Conservation (phyloP, 176 grass and related monocot species). For the Carex myosuroides region DNA sequence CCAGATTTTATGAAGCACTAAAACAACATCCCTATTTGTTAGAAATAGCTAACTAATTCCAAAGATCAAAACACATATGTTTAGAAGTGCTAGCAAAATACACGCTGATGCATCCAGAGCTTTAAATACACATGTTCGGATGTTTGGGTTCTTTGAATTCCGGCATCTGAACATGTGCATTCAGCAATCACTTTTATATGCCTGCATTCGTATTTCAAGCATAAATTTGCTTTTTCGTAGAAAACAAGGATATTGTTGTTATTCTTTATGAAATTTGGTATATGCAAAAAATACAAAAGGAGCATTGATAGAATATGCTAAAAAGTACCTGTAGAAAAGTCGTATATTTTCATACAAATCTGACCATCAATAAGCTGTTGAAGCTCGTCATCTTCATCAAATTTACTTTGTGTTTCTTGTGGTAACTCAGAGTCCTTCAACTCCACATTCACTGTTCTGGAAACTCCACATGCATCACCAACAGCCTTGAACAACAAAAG, state of each 20-base stretch:
- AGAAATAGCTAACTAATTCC: too few relatives aligned
- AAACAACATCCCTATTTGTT: too few relatives aligned
- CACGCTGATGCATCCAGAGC: not conserved
- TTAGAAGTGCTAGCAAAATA: not conserved
- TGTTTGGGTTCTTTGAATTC: not conserved
- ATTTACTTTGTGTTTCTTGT: conserved; percentile 47
- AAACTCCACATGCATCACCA: conserved; percentile 61
- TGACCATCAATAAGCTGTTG: conserved; percentile 91
- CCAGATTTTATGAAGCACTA: too few relatives aligned
- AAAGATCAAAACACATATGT: too few relatives aligned
- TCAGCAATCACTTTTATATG: not conserved
- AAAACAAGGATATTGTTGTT: not conserved
- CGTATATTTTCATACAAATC: conserved; percentile 73
- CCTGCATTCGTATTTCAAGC: not conserved
- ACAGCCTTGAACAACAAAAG: conserved; percentile 51
- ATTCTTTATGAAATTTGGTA: not conserved
- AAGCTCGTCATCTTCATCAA: conserved; percentile 75
- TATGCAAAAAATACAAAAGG: not conserved
- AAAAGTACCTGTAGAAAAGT: conserved; percentile 44
- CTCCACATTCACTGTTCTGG: conserved; percentile 47
- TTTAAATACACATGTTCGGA: not conserved
- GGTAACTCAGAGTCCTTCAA: conserved; percentile 62
- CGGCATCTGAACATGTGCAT: not conserved
- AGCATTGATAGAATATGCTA: not conserved
- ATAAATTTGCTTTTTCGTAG: not conserved